Conservation (phyloP, 257 asterid species). For the Solanum chaucha region DNA sequence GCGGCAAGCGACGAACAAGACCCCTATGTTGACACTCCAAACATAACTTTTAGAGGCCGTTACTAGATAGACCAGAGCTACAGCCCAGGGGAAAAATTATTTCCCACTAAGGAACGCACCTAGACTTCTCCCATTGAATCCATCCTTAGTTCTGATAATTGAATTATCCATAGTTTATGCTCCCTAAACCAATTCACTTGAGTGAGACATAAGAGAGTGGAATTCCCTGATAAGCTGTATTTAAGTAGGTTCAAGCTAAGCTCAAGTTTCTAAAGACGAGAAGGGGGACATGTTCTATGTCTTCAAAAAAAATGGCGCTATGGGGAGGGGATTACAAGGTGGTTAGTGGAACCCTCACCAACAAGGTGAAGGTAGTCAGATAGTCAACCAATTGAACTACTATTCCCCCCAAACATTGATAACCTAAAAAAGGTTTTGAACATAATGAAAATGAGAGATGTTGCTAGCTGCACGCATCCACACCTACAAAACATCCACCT, state of each 20-base stretch:
- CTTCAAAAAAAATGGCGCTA: not conserved
- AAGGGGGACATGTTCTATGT: not conserved
- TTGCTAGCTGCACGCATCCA: not conserved
- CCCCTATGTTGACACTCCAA: not conserved
- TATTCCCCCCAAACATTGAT: not conserved
- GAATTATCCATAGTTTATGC: not conserved
- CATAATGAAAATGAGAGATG: not conserved
- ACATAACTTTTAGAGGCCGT: not conserved
- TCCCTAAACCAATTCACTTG: not conserved
- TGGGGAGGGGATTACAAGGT: not conserved
- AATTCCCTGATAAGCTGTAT: not conserved
- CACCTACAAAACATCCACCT: not conserved
- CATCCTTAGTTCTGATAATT: not conserved
- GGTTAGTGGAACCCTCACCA: not conserved
- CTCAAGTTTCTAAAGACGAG: not conserved
- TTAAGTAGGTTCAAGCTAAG: not conserved
- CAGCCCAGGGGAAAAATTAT: not conserved
- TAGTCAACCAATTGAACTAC: not conserved
- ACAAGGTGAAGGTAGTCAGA: not conserved
- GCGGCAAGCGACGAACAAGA: not conserved
- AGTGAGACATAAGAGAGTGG: not conserved
- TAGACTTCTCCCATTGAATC: not conserved
- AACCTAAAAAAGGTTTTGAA: not conserved
- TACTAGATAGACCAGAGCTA: not conserved
- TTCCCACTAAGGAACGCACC: not conserved